These are phyloP conservation scores for Termitomyces sp. DNA, from an alignment of 768 basidiomycete genomes.

Conservation along the genomic window DNA sequence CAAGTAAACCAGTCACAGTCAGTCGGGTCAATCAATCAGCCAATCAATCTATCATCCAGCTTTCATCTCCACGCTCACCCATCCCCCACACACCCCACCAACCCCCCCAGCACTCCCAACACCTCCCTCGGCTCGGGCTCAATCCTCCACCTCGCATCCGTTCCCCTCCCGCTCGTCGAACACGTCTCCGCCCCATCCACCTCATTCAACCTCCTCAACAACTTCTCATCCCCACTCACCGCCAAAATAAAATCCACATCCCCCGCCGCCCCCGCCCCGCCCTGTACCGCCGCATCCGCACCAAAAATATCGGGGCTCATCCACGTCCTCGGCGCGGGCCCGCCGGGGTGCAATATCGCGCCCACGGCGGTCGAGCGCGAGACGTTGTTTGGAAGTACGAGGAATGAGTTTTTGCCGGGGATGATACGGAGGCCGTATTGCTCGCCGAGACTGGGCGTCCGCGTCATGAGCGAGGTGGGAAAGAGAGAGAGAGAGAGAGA, in stretches of 20 bases:
- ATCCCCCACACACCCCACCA: not conserved
- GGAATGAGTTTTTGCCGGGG: conserved; percentile 71
- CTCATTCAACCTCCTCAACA: conserved; percentile 71
- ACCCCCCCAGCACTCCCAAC: not conserved
- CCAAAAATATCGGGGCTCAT: conserved; percentile 25
- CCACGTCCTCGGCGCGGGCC: conserved; percentile 38
- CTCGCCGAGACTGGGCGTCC: not conserved
- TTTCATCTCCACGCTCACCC: too few relatives aligned
- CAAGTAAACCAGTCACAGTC: too few relatives aligned
- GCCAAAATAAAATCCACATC: conserved; percentile 59
- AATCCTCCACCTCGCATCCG: conserved; percentile 70
- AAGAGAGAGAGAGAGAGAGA: too few relatives aligned
- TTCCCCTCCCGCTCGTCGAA: conserved; percentile 66
- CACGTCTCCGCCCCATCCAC: conserved; percentile 69
- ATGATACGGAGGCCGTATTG: conserved; percentile 81
- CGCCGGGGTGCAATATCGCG: conserved; percentile 68
- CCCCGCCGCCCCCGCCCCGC: conserved; percentile 3
- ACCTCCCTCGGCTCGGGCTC: conserved; percentile 29
- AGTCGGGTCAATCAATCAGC: too few relatives aligned
- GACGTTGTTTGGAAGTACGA: conserved; percentile 73
- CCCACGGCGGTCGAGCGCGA: conserved; percentile 79
- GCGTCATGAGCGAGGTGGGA: too few relatives aligned
- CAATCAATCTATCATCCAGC: too few relatives aligned
- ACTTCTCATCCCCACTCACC: conserved; percentile 71
- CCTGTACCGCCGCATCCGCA: not conserved